Evolutionary conservation across 1,284 basidiomycete species (phyloP).

Genomic region (Coriolopsis trogii): DNA sequence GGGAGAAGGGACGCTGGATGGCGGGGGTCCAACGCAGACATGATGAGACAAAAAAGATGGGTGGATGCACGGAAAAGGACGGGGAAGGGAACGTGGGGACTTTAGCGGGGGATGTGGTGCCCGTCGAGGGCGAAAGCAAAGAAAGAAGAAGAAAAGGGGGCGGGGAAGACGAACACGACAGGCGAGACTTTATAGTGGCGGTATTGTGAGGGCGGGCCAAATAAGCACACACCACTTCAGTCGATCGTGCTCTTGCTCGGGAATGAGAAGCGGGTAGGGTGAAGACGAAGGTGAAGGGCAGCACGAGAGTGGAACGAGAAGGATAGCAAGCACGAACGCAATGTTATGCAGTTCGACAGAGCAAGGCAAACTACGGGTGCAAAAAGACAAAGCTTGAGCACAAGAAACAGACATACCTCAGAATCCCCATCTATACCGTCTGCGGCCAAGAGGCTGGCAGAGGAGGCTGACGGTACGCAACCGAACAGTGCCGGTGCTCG

Average conservation of each 20-base stretch:
- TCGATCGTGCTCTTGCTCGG: constrained; percentile 17
- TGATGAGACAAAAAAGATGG: constrained; percentile 14
- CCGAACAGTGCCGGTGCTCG: background rate
- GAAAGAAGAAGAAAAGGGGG: constrained; percentile 24
- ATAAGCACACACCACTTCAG: constrained; percentile 27
- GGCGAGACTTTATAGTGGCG: constrained; percentile 20
- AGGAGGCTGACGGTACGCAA: background rate
- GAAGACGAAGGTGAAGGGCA: constrained; percentile 10
- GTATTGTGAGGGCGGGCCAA: constrained; percentile 24
- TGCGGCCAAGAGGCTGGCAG: constrained; percentile 1
- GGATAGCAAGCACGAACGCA: background rate
- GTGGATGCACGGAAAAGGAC: constrained; percentile 1
- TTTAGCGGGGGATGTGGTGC: constrained; percentile 28
- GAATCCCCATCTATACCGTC: too few species aligned
- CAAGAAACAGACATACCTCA: too few species aligned
- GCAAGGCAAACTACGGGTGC: background rate
- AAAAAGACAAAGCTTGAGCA: too few species aligned
- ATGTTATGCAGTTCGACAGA: background rate
- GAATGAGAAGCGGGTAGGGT: background rate
- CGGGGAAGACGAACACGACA: constrained; percentile 7
- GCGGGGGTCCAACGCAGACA: constrained; percentile 29
- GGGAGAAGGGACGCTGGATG: constrained; percentile 31
- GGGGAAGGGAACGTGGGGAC: constrained; percentile 28
- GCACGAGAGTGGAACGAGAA: background rate
- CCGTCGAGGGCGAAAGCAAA: constrained; percentile 34